Base-by-base conservation (phyloP, 2,329 filamentous ascomycete species). In the Aspergillus oerlinghausenensis region DNA sequence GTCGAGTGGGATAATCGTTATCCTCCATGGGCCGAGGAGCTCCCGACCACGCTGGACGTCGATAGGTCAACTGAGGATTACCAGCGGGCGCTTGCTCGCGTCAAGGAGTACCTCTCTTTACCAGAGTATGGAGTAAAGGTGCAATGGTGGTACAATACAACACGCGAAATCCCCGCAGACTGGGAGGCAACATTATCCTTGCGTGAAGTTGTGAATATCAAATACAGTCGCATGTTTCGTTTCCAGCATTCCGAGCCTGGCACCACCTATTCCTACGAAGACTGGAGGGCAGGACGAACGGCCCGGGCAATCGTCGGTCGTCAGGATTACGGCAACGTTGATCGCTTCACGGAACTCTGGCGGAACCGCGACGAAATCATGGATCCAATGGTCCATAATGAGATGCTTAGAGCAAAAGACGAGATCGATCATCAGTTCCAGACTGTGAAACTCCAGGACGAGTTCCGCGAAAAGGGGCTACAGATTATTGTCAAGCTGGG, bases 191-290 rank as follows among this genome's bases (percentile, higher is more conserved):
- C 50, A 14, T 47, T 23, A 25, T 47, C 43, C 19, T 25, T 25
- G 43, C 21, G 43, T 3, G 19, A 25, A 25, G 19, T 23, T 23
- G 21, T 52, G 42, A 43, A 50, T 40, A 47, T 38, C n/a, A 58
- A 58, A 28, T 58, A 58, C 8, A 50, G 1, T 26, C 49, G 32
- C 49, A 29, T 50, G 2, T 52, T 58, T 43, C 26, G n/a, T 29
- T 61, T 61, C 42, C 32, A 57, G 25, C 59, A 61, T 45, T 55
- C 59, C 11, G 59, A 60, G 28, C 57, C 59, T 7, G 59, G 55
- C 49, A 53, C 47, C 3, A 35, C 52, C 11, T 60, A 55, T 29
- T 60, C 59, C n/a, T 60, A 61, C 45, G 51, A 50, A 7, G 57
- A 60, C 29, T 61, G 57, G 59, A 61, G 51, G 52, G 55, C 55